Base-by-base conservation (phyloP, 2,329 filamentous ascomycete species). In the Fusarium sp. region DNA sequence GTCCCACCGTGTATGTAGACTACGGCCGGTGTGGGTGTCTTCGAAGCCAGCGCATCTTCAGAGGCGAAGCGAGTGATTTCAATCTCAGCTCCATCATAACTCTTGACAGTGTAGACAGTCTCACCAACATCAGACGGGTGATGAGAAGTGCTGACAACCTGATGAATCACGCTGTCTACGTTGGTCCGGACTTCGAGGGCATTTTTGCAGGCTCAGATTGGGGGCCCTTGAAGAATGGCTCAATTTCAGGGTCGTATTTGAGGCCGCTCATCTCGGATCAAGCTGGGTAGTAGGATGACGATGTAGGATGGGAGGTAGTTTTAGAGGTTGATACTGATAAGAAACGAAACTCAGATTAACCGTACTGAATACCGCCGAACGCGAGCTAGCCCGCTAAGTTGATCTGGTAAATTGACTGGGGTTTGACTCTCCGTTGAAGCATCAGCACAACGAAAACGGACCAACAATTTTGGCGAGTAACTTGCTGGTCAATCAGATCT, bases 1-100 rank as follows among this genome's bases (percentile, higher is more conserved):
- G 49, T 2, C 77, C 78, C 58, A 3, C 58, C 58, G 2, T 62
- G 58, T 2, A 62, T 37, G 15, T 63, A 62, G 13, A 62, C 11
- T 1, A 62, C 58, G 9, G 43, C 58, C 0, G 58, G 15, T 0
- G 58, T 62, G 0, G 52, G 31, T 3, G 46, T 37, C 0, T 41
- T 9, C 2, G 47, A 58, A 11, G 47, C 43, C 2, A 62, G 7
- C 1, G 13, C 41, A 10, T 57, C 36, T 3, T 58, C 38, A 1
- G 42, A 53, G 13, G 42, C 38, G 13, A 61, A 61, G 11, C 46
- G 43, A 1, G 58, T 63, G n/a, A 62, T 29, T 42, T 53, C 15
- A 13, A 63, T 46, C 13, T 53, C 58, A 1, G 27, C n/a, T 1
- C 52, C 57, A 6, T 61, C 46, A 1, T 37, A 44, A 3, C 46